These are phyloP conservation scores for Amaranthus cruentus DNA, from an alignment of 148 eudicot species.

Conservation along the genomic window DNA sequence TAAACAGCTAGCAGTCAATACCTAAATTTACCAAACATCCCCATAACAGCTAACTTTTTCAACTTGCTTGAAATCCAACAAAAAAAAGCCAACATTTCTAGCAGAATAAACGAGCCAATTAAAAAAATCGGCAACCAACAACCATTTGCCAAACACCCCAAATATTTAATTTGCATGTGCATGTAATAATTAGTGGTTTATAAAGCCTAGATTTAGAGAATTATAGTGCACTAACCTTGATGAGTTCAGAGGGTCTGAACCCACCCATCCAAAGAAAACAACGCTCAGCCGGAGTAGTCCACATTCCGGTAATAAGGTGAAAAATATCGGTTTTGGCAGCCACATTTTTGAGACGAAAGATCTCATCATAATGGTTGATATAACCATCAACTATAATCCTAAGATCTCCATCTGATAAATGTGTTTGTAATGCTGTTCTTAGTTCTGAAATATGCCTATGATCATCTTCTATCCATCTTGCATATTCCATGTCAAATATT, in stretches of 20 bases:
- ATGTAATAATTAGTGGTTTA: too few relatives aligned
- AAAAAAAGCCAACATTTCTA: too few relatives aligned
- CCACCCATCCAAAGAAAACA: slow-evolving; percentile 99
- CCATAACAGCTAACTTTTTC: too few relatives aligned
- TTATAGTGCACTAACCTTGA: slow-evolving; percentile 48
- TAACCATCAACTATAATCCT: slow-evolving; percentile 69
- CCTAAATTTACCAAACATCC: too few relatives aligned
- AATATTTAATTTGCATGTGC: too few relatives aligned
- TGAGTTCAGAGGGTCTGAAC: slow-evolving; percentile 91
- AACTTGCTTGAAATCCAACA: too few relatives aligned
- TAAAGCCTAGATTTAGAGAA: neutral
- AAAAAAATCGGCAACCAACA: too few relatives aligned
- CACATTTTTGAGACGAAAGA: slow-evolving; percentile 61
- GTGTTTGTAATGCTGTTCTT: slow-evolving; percentile 74
- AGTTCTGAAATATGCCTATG: slow-evolving; percentile 81
- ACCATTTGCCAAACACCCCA: too few relatives aligned
- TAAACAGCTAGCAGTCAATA: too few relatives aligned
- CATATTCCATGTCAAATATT: slow-evolving; percentile 90
- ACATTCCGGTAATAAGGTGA: slow-evolving; percentile 86
- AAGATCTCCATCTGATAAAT: slow-evolving; percentile 71
- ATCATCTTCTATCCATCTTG: slow-evolving; percentile 94
- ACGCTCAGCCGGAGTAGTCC: slow-evolving; percentile 95
- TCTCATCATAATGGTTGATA: slow-evolving; percentile 79
- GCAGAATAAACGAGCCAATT: too few relatives aligned
- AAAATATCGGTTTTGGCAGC: slow-evolving; percentile 89